These are phyloP conservation scores for Lithohypha guttulata DNA, from an alignment of 2,329 filamentous ascomycete genomes.

Conservation along the genomic window DNA sequence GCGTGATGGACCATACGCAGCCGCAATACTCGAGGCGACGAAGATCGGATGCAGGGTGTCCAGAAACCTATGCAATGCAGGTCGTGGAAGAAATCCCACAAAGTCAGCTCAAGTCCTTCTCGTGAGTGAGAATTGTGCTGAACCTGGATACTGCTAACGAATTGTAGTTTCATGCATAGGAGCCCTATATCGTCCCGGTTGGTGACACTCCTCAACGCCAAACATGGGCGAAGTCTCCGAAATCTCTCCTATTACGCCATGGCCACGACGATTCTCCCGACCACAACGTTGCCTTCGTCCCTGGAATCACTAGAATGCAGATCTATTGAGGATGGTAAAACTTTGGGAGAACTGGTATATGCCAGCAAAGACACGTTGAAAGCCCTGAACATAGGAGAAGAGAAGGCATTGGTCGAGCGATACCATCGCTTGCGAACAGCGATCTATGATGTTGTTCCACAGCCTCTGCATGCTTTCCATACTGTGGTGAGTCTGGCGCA, in stretches of 20 bases:
- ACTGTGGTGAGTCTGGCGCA: constrained; percentile 12
- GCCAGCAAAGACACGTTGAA: constrained; percentile 16
- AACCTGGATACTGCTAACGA: neutral
- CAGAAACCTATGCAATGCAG: constrained; percentile 10
- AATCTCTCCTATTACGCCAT: constrained; percentile 17
- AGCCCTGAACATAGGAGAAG: constrained; percentile 20
- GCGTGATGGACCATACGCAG: constrained; percentile 7
- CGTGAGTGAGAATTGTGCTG: constrained; percentile 3
- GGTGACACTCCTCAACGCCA: neutral
- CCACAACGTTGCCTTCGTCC: constrained; percentile 10
- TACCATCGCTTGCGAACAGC: constrained; percentile 13
- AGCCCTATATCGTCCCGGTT: neutral
- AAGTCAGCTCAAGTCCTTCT: constrained; percentile 8
- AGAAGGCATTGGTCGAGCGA: constrained; percentile 17
- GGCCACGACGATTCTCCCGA: constrained; percentile 3
- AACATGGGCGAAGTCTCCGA: constrained; percentile 13
- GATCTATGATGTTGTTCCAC: constrained; percentile 12
- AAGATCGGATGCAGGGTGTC: constrained; percentile 9
- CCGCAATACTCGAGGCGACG: constrained; percentile 10
- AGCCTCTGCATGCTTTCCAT: constrained; percentile 15
- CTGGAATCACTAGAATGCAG: constrained; percentile 19
- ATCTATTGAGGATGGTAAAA: constrained; percentile 16
- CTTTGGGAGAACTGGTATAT: constrained; percentile 15
- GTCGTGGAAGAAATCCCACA: constrained; percentile 15
- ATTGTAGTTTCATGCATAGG: constrained; percentile 6